Percentiles rank a stretch among this genome's conserved stretches.
phyloP scores from a whole-genome alignment of 306 rosid genomes.

The Pyrus betulifolia region DNA sequence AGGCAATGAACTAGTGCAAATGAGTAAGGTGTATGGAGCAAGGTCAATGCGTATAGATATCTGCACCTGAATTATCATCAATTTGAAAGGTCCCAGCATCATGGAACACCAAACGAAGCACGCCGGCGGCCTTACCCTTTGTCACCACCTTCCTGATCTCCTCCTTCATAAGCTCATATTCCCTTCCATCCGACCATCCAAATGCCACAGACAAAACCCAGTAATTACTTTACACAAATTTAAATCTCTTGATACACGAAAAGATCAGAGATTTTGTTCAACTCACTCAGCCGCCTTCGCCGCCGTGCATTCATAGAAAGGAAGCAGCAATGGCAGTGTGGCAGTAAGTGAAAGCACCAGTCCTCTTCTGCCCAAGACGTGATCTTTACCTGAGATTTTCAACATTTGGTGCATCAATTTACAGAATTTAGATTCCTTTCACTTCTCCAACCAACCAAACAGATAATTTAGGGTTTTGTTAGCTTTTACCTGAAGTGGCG shows the following conservation, averaged over 20 bases:
- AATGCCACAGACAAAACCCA: neutral
- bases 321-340: conserved; percentile 57
- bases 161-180: conserved; percentile 50
- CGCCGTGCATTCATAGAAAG: conserved; percentile 23
- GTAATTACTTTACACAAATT: neutral
- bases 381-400: conserved; percentile 15
- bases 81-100: conserved; percentile 86
- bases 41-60: neutral
- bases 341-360: conserved; percentile 42
- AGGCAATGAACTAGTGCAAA: neutral
- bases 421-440: neutral
- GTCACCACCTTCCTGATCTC: conserved; percentile 68
- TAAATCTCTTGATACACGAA: neutral
- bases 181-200: conserved; percentile 40
- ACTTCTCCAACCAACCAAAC: conserved; percentile 4
- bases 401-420: neutral
- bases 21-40: neutral
- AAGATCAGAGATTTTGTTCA: neutral
- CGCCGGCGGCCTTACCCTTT: conserved; percentile 67
- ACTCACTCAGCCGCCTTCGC: conserved; percentile 58
- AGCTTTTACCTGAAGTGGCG: conserved; percentile 9
- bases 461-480: neutral
- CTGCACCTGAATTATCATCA: conserved; percentile 51
- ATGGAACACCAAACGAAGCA: conserved; percentile 89
- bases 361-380: conserved; percentile 37